These are phyloP conservation scores for Zalerion maritima DNA, from an alignment of 495 filamentous ascomycete species.

Conservation along the genomic window DNA sequence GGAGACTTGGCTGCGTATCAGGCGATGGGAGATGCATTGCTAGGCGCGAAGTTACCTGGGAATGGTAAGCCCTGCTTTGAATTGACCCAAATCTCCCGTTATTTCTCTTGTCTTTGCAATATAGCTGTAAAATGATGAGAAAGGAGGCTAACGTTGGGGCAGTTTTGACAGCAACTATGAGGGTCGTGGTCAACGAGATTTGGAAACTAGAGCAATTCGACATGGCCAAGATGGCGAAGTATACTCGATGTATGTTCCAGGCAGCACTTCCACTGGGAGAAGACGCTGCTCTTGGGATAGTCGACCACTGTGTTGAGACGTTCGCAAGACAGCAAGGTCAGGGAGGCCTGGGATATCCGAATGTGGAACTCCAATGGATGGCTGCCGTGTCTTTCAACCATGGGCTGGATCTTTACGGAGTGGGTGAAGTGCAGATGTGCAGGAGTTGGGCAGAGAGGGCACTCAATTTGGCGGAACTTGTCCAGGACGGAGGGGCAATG, in stretches of 20 bases:
- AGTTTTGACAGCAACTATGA: conserved; percentile 32
- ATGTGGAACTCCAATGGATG: conserved; percentile 65
- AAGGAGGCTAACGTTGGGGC: conserved; percentile 1
- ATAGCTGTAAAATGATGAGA: conserved; percentile 3
- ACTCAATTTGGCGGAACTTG: conserved; percentile 46
- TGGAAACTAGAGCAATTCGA: conserved; percentile 38
- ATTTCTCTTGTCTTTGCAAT: background rate
- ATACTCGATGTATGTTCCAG: conserved; percentile 59
- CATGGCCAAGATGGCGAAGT: conserved; percentile 45
- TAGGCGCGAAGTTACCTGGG: conserved; percentile 38
- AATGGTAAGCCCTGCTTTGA: too few species aligned
- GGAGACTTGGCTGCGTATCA: conserved; percentile 25
- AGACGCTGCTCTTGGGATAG: conserved; percentile 33
- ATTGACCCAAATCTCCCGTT: conserved; percentile 2
- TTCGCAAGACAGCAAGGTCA: conserved; percentile 33
- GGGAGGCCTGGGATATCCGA: conserved; percentile 34
- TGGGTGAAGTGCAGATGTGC: conserved; percentile 38
- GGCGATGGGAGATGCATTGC: conserved; percentile 44
- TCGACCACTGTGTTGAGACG: too few species aligned
- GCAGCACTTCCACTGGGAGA: conserved; percentile 37
- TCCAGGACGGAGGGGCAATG: too few species aligned
- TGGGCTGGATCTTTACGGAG: conserved; percentile 55
- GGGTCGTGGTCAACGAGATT: conserved; percentile 48
- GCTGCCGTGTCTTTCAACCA: conserved; percentile 60
- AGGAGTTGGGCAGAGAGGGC: conserved; percentile 53